Base-by-base conservation (phyloP, 106 monocot genomes). In the Narthecium ossifragum region DNA sequence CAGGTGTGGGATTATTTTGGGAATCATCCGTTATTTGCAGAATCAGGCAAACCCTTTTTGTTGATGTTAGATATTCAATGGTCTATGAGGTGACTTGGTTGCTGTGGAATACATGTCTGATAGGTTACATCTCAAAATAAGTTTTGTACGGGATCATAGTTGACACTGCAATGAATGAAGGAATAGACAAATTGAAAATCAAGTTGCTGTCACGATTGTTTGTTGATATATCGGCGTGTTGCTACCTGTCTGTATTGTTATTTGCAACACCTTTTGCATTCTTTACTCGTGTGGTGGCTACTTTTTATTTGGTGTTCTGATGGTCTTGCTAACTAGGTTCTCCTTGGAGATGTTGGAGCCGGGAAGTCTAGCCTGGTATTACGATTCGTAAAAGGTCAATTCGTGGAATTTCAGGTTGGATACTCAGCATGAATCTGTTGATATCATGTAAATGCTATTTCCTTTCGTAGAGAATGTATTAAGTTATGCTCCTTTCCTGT, bases 341-440 rank as follows among this genome's bases (percentile, higher is more conserved):
- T 93, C 53, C 80, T 93, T 65, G 93, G 93, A 64, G 93, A 93
- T 75, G 85, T 85, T 8, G 93, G 76, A 52, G 66, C 93, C 3
- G 93, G 88, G 21, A 93, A 93, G 57, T 93, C 88, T 14, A 93
- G 93, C 61, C 65, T 93, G 39, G 88, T 93, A 32, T 67, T 93
- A 56, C 85, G 93, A 8, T 93, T 93, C 72, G 93, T 93, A 5
- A 93, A 93, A 66, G 88, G 84, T 2, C 93, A 93, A 41, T 93
- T 88, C 64, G 74, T 93, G 46, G 93, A 93, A 59, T 93, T 85
- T 39, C 93, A 93, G 88, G 92, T 92, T 66, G 2, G 59, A 46
- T 10, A 7, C 9, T 20, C 3, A 49, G 15, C n/a, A n/a, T 9
- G 20, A 17, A 60, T 49, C 21, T 49, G 17, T 23, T 1, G 17